Percentiles rank a stretch among this genome's conserved stretches.
Conservation (phyloP, 306 rosid genomes). For the Canavalia ensiformis region DNA sequence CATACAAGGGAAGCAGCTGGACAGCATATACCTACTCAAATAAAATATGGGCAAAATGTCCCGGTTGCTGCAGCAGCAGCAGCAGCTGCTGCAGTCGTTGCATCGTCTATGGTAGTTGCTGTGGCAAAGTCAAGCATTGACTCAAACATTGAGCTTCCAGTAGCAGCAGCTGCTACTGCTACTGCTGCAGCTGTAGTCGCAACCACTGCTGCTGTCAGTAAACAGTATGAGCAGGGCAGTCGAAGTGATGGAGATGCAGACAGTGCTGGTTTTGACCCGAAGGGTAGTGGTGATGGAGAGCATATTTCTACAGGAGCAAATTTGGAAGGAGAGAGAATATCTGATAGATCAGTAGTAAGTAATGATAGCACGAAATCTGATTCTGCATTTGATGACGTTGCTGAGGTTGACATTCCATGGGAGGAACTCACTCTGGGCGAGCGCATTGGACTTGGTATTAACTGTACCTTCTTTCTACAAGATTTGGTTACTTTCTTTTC, state of each 20-base stretch:
- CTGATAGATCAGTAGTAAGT: constrained; percentile 75
- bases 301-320: constrained; percentile 56
- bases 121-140: constrained; percentile 74
- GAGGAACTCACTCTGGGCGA: constrained; percentile 93
- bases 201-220: constrained; percentile 89
- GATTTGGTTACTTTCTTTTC: constrained; percentile 45
- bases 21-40: constrained; percentile 54
- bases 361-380: constrained; percentile 85
- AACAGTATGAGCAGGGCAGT: constrained; percentile 78
- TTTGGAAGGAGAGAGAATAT: constrained; percentile 76
- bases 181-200: constrained; percentile 98
- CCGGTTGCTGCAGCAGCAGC: constrained; percentile 96
- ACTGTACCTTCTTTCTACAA: constrained; percentile 52
- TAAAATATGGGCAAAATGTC: constrained; percentile 72
- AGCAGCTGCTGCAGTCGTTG: constrained; percentile 93
- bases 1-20: constrained; percentile 59
- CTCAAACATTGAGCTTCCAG: constrained; percentile 80
- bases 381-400: constrained; percentile 77
- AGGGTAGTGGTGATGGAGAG: constrained; percentile 70
- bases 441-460: constrained; percentile 95
- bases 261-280: constrained; percentile 59
- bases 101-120: constrained; percentile 93
- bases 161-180: constrained; percentile 95
- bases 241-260: constrained; percentile 74
- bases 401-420: constrained; percentile 92